Base-by-base conservation (phyloP, 2,329 filamentous ascomycete species). In the Fusarium clavum region DNA sequence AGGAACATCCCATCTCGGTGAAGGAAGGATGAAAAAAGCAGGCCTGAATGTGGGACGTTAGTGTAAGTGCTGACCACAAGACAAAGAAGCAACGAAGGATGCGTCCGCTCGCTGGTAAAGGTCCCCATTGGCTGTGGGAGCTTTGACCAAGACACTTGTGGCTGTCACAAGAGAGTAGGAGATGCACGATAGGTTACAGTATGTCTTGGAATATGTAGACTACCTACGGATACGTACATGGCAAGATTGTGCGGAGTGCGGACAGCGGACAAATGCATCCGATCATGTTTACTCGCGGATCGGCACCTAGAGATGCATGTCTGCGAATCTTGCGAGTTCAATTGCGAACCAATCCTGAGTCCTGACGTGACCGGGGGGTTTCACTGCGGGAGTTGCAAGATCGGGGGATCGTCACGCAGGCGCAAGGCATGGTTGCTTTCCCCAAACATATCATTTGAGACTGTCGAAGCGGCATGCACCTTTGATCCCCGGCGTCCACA, bases 381-480 rank as follows among this genome's bases (percentile, higher is more conserved):
- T 45, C 61, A 49, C 62, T 46, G 69, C 61, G 69, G 69, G 69
- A 71, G 69, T 70, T 70, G 65, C 25, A 72, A 72, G 69, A 71
- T 71, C 69, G 69, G 69, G 69, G 69, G 69, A 71, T 71, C 69
- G 64, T 67, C 69, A 48, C 60, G 61, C 69, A 71, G 61, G 62
- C 61, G 64, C 61, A 59, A 71, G 68, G 57, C 55, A 71, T 66
- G 69, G 68, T 63, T 69, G 49, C 40, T 38, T 29, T 18, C 70
- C 49, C 59, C 52, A 59, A 66, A 64, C 41, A 55, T 61, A 54
- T 34, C 22, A 58, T 57, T 67, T 57, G 45, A 71, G 51, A 65
- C 54, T 56, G 64, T 63, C 48, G 46, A 61, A 62, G 57, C 67
- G 67, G 63, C 64, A 74, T 74, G 67, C 53, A 62, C 51, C 59